Conservation (phyloP, 495 filamentous ascomycete species). For the Penicillium nucicola region DNA sequence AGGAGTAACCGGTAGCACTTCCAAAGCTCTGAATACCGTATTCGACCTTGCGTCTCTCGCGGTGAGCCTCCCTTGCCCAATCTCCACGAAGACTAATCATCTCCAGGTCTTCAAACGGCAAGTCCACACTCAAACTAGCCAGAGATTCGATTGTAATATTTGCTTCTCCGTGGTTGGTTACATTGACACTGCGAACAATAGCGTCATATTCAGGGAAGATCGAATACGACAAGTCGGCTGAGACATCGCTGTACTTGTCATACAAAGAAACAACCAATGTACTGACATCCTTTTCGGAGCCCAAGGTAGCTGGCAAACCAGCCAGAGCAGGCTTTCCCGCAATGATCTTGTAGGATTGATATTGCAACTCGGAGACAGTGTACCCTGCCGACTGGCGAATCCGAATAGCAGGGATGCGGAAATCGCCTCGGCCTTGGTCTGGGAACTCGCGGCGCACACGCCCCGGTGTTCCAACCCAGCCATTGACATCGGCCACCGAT, state of each 20-base stretch:
- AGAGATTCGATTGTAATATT: constrained; percentile 46
- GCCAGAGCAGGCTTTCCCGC: constrained; percentile 44
- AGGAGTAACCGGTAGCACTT: constrained; percentile 50
- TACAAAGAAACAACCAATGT: constrained; percentile 50
- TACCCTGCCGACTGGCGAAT: constrained; percentile 49
- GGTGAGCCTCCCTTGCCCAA: constrained; percentile 50
- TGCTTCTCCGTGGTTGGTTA: constrained; percentile 47
- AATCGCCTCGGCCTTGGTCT: constrained; percentile 53
- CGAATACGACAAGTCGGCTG: constrained; percentile 51
- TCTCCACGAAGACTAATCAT: constrained; percentile 52
- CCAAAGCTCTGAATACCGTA: constrained; percentile 45
- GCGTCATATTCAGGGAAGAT: constrained; percentile 53
- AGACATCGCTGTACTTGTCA: constrained; percentile 47
- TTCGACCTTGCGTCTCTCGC: constrained; percentile 32
- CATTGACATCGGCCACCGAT: constrained; percentile 33
- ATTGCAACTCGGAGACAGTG: constrained; percentile 47
- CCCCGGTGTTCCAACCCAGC: constrained; percentile 44
- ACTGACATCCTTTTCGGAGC: constrained; percentile 43
- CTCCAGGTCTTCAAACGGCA: constrained; percentile 51
- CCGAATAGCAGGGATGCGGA: constrained; percentile 50
- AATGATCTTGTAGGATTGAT: constrained; percentile 41
- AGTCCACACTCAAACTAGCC: constrained; percentile 51
- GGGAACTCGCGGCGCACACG: constrained; percentile 53
- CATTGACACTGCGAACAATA: constrained; percentile 47
- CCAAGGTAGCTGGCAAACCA: constrained; percentile 50